Evolutionary conservation across 305 asterid species (phyloP).

Genomic region (Nicotiana rustica): DNA sequence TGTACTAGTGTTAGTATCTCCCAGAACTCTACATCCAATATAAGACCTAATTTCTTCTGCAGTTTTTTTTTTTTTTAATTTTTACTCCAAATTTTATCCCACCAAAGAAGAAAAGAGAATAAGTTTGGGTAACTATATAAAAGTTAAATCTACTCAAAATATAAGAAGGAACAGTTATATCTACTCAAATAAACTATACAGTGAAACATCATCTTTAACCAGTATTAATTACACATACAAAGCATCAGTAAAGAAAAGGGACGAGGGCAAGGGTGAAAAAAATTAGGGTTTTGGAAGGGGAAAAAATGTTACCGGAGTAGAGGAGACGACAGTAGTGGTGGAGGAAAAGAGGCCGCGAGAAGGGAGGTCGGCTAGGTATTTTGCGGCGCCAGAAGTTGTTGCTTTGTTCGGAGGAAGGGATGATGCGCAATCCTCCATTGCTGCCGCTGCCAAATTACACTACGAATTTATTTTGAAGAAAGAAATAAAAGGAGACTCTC

Average conservation of each 20-base stretch:
- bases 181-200: not conserved
- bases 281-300: not conserved
- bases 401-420: constrained; percentile 36
- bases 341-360: constrained; percentile 59
- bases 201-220: not conserved
- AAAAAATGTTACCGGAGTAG: constrained; percentile 44
- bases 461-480: not conserved
- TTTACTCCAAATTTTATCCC: not conserved
- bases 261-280: not conserved
- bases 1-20: not conserved
- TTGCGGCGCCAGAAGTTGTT: constrained; percentile 37
- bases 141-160: constrained; percentile 21
- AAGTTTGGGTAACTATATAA: not conserved
- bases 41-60: not conserved
- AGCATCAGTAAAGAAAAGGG: not conserved
- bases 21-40: not conserved
- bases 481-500: not conserved
- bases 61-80: not conserved
- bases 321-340: constrained; percentile 40
- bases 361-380: constrained; percentile 50
- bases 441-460: constrained; percentile 45
- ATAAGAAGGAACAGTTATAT: not conserved
- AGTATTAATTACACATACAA: not conserved
- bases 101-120: not conserved
- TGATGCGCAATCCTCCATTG: constrained; percentile 50